Evolutionary conservation across 164 flowering plant species (phyloP).

Genomic region (Annona squamosa): DNA sequence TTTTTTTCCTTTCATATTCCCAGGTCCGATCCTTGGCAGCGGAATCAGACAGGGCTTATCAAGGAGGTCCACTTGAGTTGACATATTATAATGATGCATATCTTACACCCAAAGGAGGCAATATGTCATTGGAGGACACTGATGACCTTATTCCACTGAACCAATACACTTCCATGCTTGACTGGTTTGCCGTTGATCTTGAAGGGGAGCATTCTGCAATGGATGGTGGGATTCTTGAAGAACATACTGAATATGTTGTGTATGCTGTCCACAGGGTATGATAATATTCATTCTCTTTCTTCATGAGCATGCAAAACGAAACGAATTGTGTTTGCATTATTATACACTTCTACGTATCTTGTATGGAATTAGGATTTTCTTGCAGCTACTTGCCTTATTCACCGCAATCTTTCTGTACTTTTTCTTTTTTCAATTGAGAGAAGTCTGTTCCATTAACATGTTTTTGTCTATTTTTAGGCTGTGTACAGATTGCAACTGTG

Average conservation of each 20-base stretch:
- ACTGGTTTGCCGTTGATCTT: constrained; percentile 99
- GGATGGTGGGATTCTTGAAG: constrained; percentile 95
- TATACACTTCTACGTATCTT: not conserved
- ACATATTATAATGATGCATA: constrained; percentile 63
- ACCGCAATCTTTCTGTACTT: not conserved
- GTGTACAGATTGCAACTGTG: too few species aligned
- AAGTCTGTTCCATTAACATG: too few species aligned
- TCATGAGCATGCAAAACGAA: not conserved
- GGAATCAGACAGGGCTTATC: constrained; percentile 95
- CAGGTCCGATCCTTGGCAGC: constrained; percentile 95
- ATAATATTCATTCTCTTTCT: constrained; percentile 4
- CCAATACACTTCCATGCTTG: constrained; percentile 57
- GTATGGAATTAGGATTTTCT: not conserved
- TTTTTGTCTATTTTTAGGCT: too few species aligned
- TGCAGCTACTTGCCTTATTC: not conserved
- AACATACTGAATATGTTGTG: constrained; percentile 94
- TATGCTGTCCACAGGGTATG: constrained; percentile 91
- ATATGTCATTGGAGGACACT: constrained; percentile 22
- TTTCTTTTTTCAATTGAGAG: too few species aligned
- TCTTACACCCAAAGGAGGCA: constrained; percentile 26
- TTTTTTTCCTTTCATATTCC: not conserved
- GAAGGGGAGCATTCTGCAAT: constrained; percentile 99
- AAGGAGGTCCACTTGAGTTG: constrained; percentile 81
- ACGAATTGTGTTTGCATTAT: not conserved
- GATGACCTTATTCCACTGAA: constrained; percentile 40